Evolutionary conservation across 805 yeast species (phyloP).

Genomic region (Zygotorulaspora danielsina): DNA sequence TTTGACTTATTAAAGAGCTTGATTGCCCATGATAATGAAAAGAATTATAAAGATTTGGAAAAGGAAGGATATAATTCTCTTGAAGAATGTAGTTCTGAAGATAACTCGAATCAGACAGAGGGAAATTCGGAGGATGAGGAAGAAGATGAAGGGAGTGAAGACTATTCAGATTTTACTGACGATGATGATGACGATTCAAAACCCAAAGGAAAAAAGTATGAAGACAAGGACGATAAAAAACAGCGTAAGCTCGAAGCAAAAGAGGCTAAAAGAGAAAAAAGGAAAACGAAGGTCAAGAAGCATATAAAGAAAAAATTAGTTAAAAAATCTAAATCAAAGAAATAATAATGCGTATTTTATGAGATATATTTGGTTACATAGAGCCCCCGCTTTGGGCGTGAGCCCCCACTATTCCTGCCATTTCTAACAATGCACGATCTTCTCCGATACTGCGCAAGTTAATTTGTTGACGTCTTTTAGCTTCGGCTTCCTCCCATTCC

Average conservation of each 20-base stretch:
- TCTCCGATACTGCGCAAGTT: constrained; percentile 67
- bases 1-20: constrained; percentile 70
- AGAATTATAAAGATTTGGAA: constrained; percentile 23
- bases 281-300: constrained; percentile 79
- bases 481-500: constrained; percentile 92
- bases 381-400: constrained; percentile 49
- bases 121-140: constrained; percentile 32
- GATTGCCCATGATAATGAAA: constrained; percentile 42
- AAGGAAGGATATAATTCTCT: constrained; percentile 23
- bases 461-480: constrained; percentile 67
- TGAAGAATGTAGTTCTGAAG: constrained; percentile 30
- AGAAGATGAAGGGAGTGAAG: constrained; percentile 32
- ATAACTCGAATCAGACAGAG: constrained; percentile 24
- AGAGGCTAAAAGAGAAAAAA: constrained; percentile 70
- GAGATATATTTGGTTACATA: constrained; percentile 23
- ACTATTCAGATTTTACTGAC: constrained; percentile 18
- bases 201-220: constrained; percentile 68
- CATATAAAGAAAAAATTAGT: constrained; percentile 73
- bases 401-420: constrained; percentile 62
- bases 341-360: constrained; percentile 16
- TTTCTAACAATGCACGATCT: constrained; percentile 77
- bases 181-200: constrained; percentile 37
- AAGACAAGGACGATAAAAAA: constrained; percentile 74
- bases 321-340: constrained; percentile 47
- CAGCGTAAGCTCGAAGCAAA: constrained; percentile 72